Evolutionary conservation across 768 basidiomycete species (phyloP).

Genomic region (Rhodotorula sphaerocarpa): DNA sequence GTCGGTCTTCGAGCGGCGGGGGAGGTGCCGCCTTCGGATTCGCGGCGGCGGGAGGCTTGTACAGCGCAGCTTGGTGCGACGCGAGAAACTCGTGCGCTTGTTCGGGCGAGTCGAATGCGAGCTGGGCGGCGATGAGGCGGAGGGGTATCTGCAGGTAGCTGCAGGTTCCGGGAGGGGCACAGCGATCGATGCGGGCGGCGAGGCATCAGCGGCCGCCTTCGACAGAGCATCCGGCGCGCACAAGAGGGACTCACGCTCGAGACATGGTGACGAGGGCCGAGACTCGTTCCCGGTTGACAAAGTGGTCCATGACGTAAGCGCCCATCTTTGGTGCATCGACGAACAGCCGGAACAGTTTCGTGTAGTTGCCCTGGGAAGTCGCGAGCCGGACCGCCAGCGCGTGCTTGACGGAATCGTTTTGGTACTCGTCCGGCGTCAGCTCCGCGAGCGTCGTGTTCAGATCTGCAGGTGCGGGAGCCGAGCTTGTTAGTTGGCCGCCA

Average conservation of each 20-base stretch:
- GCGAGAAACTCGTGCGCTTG: conserved; percentile 62
- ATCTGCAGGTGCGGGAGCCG: conserved; percentile 51
- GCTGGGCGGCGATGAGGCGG: conserved; percentile 65
- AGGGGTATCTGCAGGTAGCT: conserved; percentile 80
- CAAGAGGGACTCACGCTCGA: conserved; percentile 68
- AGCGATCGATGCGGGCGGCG: too few species aligned
- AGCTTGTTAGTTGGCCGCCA: background rate
- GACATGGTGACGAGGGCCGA: conserved; percentile 80
- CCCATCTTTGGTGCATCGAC: conserved; percentile 84
- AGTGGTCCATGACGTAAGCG: conserved; percentile 98
- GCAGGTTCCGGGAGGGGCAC: too few species aligned
- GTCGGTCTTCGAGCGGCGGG: background rate
- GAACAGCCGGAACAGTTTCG: conserved; percentile 79
- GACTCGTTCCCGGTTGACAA: conserved; percentile 81
- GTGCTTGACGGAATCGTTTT: conserved; percentile 68
- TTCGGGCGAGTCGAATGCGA: conserved; percentile 66
- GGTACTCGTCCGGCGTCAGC: conserved; percentile 86
- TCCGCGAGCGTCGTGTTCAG: conserved; percentile 95
- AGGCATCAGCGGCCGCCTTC: too few species aligned
- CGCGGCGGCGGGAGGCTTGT: conserved; percentile 32
- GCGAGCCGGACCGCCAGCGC: conserved; percentile 83
- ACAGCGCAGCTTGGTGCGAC: conserved; percentile 60
- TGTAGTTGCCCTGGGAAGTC: conserved; percentile 86
- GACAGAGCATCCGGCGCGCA: too few species aligned
- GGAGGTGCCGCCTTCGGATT: background rate